Evolutionary conservation across 768 basidiomycete species (phyloP).

Genomic region (Boletus fagicola): DNA sequence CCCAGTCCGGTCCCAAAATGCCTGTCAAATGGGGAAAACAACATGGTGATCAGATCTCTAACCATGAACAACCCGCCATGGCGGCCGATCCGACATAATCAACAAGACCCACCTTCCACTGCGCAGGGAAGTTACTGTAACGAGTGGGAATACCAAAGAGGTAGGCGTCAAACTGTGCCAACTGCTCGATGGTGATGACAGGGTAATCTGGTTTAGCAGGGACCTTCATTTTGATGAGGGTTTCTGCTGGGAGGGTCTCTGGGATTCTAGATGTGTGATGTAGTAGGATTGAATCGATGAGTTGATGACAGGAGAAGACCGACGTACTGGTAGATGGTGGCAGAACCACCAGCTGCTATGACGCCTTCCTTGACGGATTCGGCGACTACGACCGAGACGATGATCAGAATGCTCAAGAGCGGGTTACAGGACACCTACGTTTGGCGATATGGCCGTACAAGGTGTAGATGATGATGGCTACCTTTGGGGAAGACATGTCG

Average conservation of each 20-base stretch:
- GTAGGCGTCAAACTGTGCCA: constrained; percentile 36
- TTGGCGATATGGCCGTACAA: constrained; percentile 73
- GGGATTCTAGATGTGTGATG: constrained; percentile 49
- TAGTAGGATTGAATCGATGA: neutral
- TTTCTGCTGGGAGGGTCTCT: constrained; percentile 73
- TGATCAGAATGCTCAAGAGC: neutral
- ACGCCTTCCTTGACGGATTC: constrained; percentile 50
- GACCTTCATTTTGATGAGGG: constrained; percentile 67
- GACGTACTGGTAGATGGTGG: constrained; percentile 55
- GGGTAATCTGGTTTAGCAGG: constrained; percentile 64
- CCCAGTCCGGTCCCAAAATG: constrained; percentile 78
- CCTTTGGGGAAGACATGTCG: constrained; percentile 45
- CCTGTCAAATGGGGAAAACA: constrained; percentile 31
- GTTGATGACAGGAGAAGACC: neutral
- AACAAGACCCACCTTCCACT: constrained; percentile 55
- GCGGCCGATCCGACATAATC: neutral
- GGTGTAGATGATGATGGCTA: constrained; percentile 74
- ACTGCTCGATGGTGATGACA: constrained; percentile 8
- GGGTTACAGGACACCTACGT: constrained; percentile 41
- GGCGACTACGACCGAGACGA: constrained; percentile 49
- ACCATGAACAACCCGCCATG: neutral
- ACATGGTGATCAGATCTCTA: constrained; percentile 1
- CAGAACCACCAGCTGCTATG: constrained; percentile 47
- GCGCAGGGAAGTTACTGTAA: constrained; percentile 46
- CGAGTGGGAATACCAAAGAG: constrained; percentile 45